Conservation (phyloP, 306 rosid genomes). For the Cucumis cinereus region DNA sequence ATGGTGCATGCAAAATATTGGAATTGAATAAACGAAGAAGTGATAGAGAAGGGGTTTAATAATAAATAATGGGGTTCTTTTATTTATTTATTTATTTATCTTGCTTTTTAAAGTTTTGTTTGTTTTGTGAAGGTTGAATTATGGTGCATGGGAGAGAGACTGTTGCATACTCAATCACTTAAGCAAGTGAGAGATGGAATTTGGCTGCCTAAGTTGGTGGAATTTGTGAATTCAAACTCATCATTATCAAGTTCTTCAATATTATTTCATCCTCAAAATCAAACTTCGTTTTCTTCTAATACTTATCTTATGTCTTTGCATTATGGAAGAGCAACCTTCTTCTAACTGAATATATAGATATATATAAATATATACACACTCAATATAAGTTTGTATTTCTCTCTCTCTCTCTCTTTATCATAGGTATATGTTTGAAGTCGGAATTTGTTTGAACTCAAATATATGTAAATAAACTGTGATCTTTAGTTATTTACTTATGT, state of each 20-base stretch:
- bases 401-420: no score
- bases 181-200: constrained; percentile 43
- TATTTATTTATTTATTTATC: no score
- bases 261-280: constrained; percentile 10
- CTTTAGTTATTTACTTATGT: no score
- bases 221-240: constrained; percentile 24
- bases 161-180: constrained; percentile 34
- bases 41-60: neutral
- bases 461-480: no score
- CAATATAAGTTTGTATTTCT: no score
- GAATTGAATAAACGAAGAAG: neutral
- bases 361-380: no score
- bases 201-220: constrained; percentile 44
- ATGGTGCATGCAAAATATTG: neutral
- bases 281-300: neutral
- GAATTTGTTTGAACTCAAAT: no score
- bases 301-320: constrained; percentile 28
- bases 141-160: constrained; percentile 46
- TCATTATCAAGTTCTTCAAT: neutral
- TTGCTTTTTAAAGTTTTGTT: no score
- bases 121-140: constrained; percentile 27
- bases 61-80: neutral
- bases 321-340: constrained; percentile 24
- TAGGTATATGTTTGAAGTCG: no score
- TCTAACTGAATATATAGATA: neutral